Percentiles rank a stretch among this genome's conserved stretches.
Conservation (phyloP, 192 early-diverging fungal genomes). For the Mortierella alpina region DNA sequence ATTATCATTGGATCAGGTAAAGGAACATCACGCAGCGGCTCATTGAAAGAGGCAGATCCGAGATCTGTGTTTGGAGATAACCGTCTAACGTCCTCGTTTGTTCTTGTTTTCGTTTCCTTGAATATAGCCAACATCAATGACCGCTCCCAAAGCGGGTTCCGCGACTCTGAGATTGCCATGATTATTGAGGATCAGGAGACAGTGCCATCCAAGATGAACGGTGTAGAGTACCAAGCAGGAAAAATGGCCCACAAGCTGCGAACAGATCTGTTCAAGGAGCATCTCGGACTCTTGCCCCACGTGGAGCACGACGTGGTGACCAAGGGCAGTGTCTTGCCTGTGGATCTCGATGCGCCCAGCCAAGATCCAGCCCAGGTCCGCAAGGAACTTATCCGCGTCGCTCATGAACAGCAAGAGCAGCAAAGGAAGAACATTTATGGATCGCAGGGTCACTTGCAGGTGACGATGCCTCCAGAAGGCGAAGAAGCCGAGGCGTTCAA, state of each 20-base stretch:
- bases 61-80: not conserved
- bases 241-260: conserved; percentile 81
- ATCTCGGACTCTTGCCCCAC: conserved; percentile 76
- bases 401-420: conserved; percentile 13
- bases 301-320: conserved; percentile 53
- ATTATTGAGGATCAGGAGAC: conserved; percentile 79
- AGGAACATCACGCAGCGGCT: not conserved
- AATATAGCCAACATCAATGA: conserved; percentile 88
- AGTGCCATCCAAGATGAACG: conserved; percentile 80
- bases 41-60: not conserved
- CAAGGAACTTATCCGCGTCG: conserved; percentile 20
- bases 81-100: not conserved
- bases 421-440: not conserved
- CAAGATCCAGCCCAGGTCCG: conserved; percentile 34
- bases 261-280: conserved; percentile 82
- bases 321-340: conserved; percentile 46
- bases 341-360: conserved; percentile 39
- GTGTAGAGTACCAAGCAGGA: conserved; percentile 74
- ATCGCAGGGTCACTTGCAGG: conserved; percentile 16
- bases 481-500: conserved; percentile 38
- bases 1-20: conserved; percentile 83
- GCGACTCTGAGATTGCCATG: conserved; percentile 91
- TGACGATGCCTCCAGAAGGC: conserved; percentile 30
- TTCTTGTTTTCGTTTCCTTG: not conserved
- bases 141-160: conserved; percentile 87